Conservation (phyloP, 2,329 filamentous ascomycete species). For the Botrytis sinoallii region DNA sequence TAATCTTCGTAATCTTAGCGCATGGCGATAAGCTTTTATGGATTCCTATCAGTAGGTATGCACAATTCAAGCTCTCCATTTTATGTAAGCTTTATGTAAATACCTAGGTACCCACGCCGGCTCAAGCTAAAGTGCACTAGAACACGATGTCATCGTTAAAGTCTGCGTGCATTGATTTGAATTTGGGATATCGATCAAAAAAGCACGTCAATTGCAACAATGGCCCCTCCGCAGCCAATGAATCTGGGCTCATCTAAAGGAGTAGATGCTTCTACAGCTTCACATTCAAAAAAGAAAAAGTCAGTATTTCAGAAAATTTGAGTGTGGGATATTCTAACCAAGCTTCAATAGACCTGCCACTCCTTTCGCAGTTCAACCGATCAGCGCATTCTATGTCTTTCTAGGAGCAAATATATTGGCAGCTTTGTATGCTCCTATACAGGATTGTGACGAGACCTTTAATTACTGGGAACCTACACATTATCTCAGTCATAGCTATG, state of each 20-base stretch:
- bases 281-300: slow-evolving; percentile 29
- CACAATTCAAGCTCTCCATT: background rate
- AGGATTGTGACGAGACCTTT: slow-evolving; percentile 98
- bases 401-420: slow-evolving; percentile 70
- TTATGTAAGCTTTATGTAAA: slow-evolving; percentile 6
- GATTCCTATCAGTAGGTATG: background rate
- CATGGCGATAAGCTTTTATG: background rate
- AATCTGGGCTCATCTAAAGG: background rate
- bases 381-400: slow-evolving; percentile 78
- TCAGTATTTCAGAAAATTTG: slow-evolving; percentile 17
- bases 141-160: slow-evolving; percentile 12
- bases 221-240: slow-evolving; percentile 3
- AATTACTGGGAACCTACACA: slow-evolving; percentile 99
- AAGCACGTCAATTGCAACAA: background rate
- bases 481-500: slow-evolving; percentile 88
- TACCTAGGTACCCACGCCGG: background rate
- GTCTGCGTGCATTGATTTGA: background rate
- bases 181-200: background rate
- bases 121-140: background rate
- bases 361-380: slow-evolving; percentile 65
- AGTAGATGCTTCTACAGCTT: slow-evolving; percentile 19
- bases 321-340: background rate
- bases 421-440: slow-evolving; percentile 82
- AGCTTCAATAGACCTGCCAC: slow-evolving; percentile 41
- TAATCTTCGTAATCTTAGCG: slow-evolving; percentile 10